Base-by-base conservation (phyloP, 139 green algal genomes). In the Coelastrella sp. region DNA sequence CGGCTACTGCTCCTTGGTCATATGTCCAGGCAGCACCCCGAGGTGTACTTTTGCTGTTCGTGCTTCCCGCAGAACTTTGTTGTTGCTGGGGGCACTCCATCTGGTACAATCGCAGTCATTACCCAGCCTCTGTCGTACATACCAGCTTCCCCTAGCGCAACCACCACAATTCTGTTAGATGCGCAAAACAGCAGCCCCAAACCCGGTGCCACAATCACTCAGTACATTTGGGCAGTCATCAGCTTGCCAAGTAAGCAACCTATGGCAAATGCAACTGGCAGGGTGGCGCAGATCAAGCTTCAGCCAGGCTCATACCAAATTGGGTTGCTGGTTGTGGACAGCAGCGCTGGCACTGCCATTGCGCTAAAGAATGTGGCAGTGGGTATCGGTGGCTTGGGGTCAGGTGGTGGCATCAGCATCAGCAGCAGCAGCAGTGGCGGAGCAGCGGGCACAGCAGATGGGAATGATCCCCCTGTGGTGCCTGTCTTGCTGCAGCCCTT, bases 91-190 rank as follows among this genome's bases (percentile, higher is more conserved):
- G 68, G 13, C 20, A 22, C 84, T 14, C 16, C 10, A 66, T 22
- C 64, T 64, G 87, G 87, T 22, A 56, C 23, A 23, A 86, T 91
- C 56, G 87, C 77, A 16, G 87, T 91, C 65, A 91, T 91, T 32
- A 73, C 16, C 4, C 76, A 81, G 78, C 87, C 87, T 7, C 64
- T 86, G 19, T 91, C 87, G 7, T 91, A 73, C 23, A 54, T 91
- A 47, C 32, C 17, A 4, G 61, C 61, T 17, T 68, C 87, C 20
- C 76, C 76, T 5, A 77, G 87, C n/a, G n/a, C 11, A 3, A 47
- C 6, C 19, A 86, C 87, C 13, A 73, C 76, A 10, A 54, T 91
- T 5, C 5, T 57, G 19, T 65, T 91, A 4, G 87, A 91, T 54
- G 87, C 87, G 6, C 47, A 73, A 11, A 60, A 60, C 61, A 86